Evolutionary conservation across 129 eudicot species (phyloP), one percentile per base, ranked within the genome.

Genomic region (Escallonia rubra): DNA sequence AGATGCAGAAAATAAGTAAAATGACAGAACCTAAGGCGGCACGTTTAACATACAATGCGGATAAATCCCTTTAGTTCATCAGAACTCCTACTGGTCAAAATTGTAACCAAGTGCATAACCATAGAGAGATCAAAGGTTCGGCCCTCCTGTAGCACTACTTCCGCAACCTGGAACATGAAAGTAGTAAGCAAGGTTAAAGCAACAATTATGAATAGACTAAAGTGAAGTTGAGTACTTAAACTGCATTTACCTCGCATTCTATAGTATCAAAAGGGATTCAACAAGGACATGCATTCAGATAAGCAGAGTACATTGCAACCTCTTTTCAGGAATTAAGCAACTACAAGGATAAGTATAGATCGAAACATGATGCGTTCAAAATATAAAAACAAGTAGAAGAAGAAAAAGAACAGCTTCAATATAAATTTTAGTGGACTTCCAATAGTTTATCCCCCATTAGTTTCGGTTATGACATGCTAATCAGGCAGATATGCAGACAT

Each of bases 11-110:
- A 51, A 68, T 57, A 61, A 40, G 16, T 43, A 3, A 57, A 51
- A 67, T 61, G 23, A 66, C 12, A 43, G n/a, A 63, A 65, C 12
- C 59, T 56, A 69, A 57, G 60, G 6, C 41, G 62, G 59, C 15
- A 61, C 11, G 64, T 15, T 42, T 3, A 44, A 61, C 88, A 68
- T 87, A 93, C 99, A 81, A 87, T 84, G 74, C 84, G 79, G 90
- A 84, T 89, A 78, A 93, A 93, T 68, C 99, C 99, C 67, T 76
- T 87, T 10, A 81, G 83, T 61, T 80, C 90, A 38, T 76, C 83
- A 60, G 81, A 74, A 51, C 76, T 69, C 61, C 83, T 67, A 71
- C 72, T 80, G 50, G 92, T 82, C 76, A 93, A 82, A 57, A 89
- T 59, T 76, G 85, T 74, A 74, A 93, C 95, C 88, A 89, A 77